These are phyloP conservation scores for Phoma sp. DNA, from an alignment of 2,329 filamentous ascomycete species.

Conservation along the genomic window DNA sequence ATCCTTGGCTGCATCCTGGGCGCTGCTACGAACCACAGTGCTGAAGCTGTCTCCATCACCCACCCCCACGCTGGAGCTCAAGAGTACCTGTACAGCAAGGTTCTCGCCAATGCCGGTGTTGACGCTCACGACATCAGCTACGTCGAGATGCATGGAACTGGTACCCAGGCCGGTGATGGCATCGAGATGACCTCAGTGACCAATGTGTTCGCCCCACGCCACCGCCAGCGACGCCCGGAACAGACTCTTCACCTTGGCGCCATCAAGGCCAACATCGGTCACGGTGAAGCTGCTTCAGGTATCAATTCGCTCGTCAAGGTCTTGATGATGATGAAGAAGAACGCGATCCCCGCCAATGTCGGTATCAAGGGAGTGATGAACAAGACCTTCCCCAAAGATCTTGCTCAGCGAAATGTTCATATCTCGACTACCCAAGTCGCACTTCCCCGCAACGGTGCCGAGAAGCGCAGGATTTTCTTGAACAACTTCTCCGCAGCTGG, in stretches of 20 bases:
- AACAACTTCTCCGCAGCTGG: constrained; percentile 64
- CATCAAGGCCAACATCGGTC: constrained; percentile 64
- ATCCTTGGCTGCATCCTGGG: constrained; percentile 77
- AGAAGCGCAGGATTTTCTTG: constrained; percentile 59
- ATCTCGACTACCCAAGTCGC: constrained; percentile 57
- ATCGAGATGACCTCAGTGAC: constrained; percentile 83
- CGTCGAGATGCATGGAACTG: constrained; percentile 89
- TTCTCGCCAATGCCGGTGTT: constrained; percentile 75
- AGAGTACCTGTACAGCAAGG: constrained; percentile 71
- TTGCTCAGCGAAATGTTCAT: constrained; percentile 61
- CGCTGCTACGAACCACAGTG: constrained; percentile 81
- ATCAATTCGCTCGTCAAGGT: constrained; percentile 63
- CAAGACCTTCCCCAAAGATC: constrained; percentile 62
- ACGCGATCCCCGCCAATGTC: constrained; percentile 62
- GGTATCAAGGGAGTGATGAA: constrained; percentile 64
- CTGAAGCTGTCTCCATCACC: constrained; percentile 82
- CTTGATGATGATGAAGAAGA: constrained; percentile 62
- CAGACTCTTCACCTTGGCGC: constrained; percentile 62
- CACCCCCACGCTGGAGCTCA: constrained; percentile 82
- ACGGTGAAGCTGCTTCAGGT: constrained; percentile 62
- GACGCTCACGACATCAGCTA: constrained; percentile 81
- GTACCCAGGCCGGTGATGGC: constrained; percentile 83
- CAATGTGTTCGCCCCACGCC: constrained; percentile 65
- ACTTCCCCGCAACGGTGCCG: constrained; percentile 57
- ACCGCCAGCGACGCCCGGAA: constrained; percentile 58